A percentile compares a stretch with the other conserved stretches of the same genome.
Conservation (phyloP, 2,329 filamentous ascomycete species). For the Fusarium nurragi region DNA sequence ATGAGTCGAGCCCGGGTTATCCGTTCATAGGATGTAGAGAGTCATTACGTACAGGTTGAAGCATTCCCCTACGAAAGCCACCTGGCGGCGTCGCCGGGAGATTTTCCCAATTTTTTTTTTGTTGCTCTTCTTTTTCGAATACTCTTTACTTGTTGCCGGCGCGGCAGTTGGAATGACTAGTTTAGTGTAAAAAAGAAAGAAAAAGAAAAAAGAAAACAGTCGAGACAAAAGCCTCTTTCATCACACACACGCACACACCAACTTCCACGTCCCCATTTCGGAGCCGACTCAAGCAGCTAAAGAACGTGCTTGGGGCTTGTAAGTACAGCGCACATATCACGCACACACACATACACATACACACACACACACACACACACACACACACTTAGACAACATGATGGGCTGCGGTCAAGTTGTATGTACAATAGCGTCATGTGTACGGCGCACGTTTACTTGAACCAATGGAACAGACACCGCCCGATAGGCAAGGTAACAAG, state of each 20-base stretch:
- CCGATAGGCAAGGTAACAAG: conserved; percentile 33
- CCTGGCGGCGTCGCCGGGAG: conserved; percentile 12
- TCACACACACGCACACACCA: conserved; percentile 19
- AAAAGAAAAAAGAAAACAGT: not conserved
- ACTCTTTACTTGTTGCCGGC: not conserved
- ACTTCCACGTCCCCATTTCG: conserved; percentile 11
- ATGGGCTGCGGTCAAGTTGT: conserved; percentile 21
- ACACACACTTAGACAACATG: not conserved
- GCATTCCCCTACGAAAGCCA: too few relatives aligned
- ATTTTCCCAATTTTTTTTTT: conserved; percentile 12
- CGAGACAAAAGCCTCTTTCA: conserved; percentile 14
- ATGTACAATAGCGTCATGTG: conserved; percentile 44
- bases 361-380: not conserved
- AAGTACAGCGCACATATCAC: conserved; percentile 10
- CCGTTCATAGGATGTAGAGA: not conserved
- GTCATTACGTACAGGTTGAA: conserved; percentile 36
- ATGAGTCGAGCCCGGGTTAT: conserved; percentile 26
- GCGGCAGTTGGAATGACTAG: conserved; percentile 20
- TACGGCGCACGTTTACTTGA: conserved; percentile 22
- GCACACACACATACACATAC: not conserved
- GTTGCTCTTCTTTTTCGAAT: not conserved
- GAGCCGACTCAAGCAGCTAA: conserved; percentile 13
- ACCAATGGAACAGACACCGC: conserved; percentile 29
- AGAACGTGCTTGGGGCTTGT: not conserved
- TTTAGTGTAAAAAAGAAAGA: not conserved